Evolutionary conservation across 805 yeast species (phyloP).

Genomic region (Lachancea waltii): DNA sequence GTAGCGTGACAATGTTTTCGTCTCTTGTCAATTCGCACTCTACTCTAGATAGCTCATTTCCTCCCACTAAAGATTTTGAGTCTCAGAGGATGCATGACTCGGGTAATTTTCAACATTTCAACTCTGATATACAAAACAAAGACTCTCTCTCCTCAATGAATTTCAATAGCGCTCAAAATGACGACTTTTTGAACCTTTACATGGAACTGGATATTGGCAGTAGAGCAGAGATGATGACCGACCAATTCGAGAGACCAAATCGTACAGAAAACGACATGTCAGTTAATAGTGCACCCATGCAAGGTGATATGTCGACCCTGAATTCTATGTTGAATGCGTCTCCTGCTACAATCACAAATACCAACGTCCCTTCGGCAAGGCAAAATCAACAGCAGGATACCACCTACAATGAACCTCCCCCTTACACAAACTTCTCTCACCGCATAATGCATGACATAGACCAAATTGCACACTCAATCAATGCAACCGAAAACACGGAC

Average conservation of each 20-base stretch:
- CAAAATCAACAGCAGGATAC: conserved; percentile 6
- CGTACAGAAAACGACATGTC: conserved; percentile 2
- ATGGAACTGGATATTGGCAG: conserved; percentile 24
- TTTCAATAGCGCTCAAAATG: conserved; percentile 5
- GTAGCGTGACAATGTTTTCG: conserved; percentile 24
- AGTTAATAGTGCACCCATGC: neutral
- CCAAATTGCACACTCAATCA: conserved; percentile 9
- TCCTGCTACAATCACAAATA: conserved; percentile 10
- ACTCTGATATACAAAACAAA: neutral
- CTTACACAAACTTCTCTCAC: conserved; percentile 4
- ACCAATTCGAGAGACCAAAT: conserved; percentile 11
- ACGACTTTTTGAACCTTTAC: conserved; percentile 16
- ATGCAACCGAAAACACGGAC: conserved; percentile 5
- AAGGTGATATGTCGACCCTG: conserved; percentile 10
- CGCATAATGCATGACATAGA: conserved; percentile 13
- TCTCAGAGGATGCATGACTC: neutral
- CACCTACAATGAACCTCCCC: conserved; percentile 5
- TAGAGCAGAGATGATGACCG: conserved; percentile 6
- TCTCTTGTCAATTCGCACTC: conserved; percentile 22
- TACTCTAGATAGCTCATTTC: conserved; percentile 15
- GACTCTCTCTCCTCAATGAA: neutral
- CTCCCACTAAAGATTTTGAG: conserved; percentile 5
- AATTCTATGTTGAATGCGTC: conserved; percentile 10
- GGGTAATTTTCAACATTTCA: neutral
- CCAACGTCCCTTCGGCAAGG: neutral